Percentiles rank a stretch among this genome's conserved stretches.
Conservation (phyloP, 306 rosid species). For the Amphicarpaea edgeworthii region DNA sequence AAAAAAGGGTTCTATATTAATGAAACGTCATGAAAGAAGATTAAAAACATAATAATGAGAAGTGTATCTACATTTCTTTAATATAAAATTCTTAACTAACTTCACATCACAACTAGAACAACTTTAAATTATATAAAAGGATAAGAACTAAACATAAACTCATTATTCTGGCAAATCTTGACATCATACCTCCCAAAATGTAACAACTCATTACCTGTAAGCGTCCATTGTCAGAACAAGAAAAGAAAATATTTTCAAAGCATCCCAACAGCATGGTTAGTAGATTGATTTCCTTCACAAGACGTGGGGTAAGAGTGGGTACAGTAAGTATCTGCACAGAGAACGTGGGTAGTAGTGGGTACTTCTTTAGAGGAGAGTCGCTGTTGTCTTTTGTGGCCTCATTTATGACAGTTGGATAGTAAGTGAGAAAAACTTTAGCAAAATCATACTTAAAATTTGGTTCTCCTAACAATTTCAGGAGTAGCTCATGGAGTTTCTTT, state of each 20-base stretch:
- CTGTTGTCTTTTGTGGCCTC: constrained; percentile 63
- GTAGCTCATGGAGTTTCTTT: constrained; percentile 84
- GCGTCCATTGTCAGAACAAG: constrained; percentile 75
- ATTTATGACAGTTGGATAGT: constrained; percentile 84
- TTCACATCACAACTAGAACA: constrained; percentile 17
- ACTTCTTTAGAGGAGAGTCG: constrained; percentile 56
- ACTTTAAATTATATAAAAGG: constrained; percentile 25
- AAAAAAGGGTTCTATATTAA: constrained; percentile 41
- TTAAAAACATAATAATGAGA: constrained; percentile 22
- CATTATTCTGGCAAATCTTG: constrained; percentile 29
- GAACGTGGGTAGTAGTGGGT: constrained; percentile 73
- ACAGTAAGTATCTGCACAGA: constrained; percentile 97
- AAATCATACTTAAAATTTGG: constrained; percentile 89
- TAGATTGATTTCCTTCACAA: constrained; percentile 90
- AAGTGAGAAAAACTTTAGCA: constrained; percentile 81
- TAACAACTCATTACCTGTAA: constrained; percentile 69
- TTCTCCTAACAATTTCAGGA: constrained; percentile 88
- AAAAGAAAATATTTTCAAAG: constrained; percentile 73
- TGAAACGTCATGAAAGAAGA: constrained; percentile 34
- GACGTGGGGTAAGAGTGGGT: constrained; percentile 89
- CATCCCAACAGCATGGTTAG: constrained; percentile 80
- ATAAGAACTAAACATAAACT: neutral
- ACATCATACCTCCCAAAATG: constrained; percentile 17
- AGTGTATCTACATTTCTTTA: constrained; percentile 19
- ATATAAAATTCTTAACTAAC: constrained; percentile 18